These are phyloP conservation scores for Aristolochia fimbriata DNA, from an alignment of 164 flowering plant genomes.

Conservation along the genomic window DNA sequence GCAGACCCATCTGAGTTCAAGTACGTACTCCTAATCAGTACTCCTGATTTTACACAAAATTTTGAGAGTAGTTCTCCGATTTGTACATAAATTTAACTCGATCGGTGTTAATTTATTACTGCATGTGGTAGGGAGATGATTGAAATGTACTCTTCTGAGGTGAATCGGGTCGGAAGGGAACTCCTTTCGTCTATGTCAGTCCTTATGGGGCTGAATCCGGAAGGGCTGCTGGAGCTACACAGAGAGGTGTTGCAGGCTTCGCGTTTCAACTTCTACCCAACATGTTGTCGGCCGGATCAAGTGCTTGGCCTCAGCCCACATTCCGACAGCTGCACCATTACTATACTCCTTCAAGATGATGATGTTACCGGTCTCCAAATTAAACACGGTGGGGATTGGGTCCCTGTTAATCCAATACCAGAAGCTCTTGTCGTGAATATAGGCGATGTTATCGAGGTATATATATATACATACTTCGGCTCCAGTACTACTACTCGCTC, in stretches of 20 bases:
- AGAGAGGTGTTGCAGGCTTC: constrained; percentile 13
- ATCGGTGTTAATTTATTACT: background rate
- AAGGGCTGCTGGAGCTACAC: constrained; percentile 11
- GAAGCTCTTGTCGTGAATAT: constrained; percentile 22
- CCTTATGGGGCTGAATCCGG: constrained; percentile 18
- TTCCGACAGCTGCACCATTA: constrained; percentile 23
- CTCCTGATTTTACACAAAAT: too few relatives aligned
- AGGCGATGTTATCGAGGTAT: constrained; percentile 33
- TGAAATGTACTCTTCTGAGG: constrained; percentile 18
- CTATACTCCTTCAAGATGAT: constrained; percentile 28
- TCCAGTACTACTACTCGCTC: background rate
- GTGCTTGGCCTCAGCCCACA: constrained; percentile 27
- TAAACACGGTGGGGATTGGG: constrained; percentile 17
- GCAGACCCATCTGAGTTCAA: constrained; percentile 9
- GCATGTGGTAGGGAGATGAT: constrained; percentile 16
- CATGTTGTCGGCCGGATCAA: constrained; percentile 19
- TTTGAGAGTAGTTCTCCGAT: too few relatives aligned
- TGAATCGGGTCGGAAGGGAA: constrained; percentile 9
- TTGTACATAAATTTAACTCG: background rate
- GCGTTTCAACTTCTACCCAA: constrained; percentile 23
- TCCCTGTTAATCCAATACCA: constrained; percentile 21
- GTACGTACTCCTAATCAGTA: too few relatives aligned
- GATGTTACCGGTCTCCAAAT: constrained; percentile 22
- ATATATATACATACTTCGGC: too few relatives aligned
- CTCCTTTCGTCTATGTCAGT: constrained; percentile 15